Base-by-base conservation (phyloP, 2,329 filamentous ascomycete genomes). In the Fusarium falciforme region DNA sequence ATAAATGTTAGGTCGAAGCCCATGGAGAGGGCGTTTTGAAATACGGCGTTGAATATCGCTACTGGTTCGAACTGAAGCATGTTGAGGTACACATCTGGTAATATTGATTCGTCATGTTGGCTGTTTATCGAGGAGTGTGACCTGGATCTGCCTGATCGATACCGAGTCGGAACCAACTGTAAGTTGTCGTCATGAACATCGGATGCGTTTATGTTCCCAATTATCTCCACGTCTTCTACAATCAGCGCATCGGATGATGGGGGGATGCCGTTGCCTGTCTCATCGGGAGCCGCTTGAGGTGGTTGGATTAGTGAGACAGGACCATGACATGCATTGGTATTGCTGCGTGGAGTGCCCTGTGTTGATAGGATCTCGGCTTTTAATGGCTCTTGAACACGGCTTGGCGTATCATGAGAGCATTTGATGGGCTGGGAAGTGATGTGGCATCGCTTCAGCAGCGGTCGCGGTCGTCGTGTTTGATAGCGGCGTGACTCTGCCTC, bases 1-100 rank as follows among this genome's bases (percentile, higher is more conserved):
- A 80, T 31, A 3, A 36, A 6, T 1, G 29, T 20, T 0, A 75
- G 40, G 25, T 79, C 65, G 1, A 79, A 63, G 1, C 75, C 72
- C 0, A 80, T 67, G 1, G 67, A 69, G 0, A 68, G 10, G 4
- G 77, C 78, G 38, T 80, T 80, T 6, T 72, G 31, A 8, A 79
- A 54, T 0, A 70, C 38, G 3, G 79, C 79, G 5, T 59, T 60
- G 57, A 69, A 77, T n/a, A 80, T 44, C 5, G 55, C 68, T 12
- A 71, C 67, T 9, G 70, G 66, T 1, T 72, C 27, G 31, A 80
- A 73, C 0, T 72, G 55, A 2, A 78, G 63, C 31, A 68, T 67
- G 16, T 76, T 79, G 20, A 42, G 33, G n/a, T 62, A 66, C 3
- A 71, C 35, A 11, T 71, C 65, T 5, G 77, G 70, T 2, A 74